These are phyloP conservation scores for Heterobasidion parviporum DNA, from an alignment of 1,284 basidiomycete genomes.

Conservation along the genomic window DNA sequence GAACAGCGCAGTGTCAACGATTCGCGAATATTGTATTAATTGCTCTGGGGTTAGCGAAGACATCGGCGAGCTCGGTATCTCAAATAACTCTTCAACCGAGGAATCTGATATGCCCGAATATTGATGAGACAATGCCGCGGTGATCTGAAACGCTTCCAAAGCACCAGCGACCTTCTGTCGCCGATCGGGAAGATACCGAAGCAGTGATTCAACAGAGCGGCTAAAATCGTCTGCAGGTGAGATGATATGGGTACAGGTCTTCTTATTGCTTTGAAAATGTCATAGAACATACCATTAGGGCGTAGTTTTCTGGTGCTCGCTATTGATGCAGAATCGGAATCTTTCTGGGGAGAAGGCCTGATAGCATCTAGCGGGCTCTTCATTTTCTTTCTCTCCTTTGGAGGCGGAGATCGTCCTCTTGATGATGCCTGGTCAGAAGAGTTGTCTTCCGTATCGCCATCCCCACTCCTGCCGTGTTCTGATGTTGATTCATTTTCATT, in stretches of 20 bases:
- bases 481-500: conserved; percentile 22
- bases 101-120: conserved; percentile 59
- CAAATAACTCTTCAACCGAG: conserved; percentile 66
- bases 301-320: conserved; percentile 19
- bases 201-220: conserved; percentile 61
- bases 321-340: conserved; percentile 55
- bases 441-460: conserved; percentile 2
- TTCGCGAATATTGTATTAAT: conserved; percentile 80
- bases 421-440: conserved; percentile 2
- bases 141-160: conserved; percentile 62
- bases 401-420: background rate
- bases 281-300: conserved; percentile 4
- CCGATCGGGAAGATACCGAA: conserved; percentile 75
- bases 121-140: conserved; percentile 57
- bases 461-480: background rate
- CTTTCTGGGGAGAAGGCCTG: conserved; percentile 35
- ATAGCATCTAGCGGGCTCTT: conserved; percentile 47
- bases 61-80: conserved; percentile 66
- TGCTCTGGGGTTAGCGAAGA: conserved; percentile 69
- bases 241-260: background rate
- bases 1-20: conserved; percentile 94
- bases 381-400: conserved; percentile 26
- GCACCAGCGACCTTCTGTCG: conserved; percentile 79
- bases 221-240: conserved; percentile 41
- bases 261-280: background rate